phyloP scores from a whole-genome alignment of 2,329 filamentous ascomycete species.

The Cercospora sp. region DNA sequence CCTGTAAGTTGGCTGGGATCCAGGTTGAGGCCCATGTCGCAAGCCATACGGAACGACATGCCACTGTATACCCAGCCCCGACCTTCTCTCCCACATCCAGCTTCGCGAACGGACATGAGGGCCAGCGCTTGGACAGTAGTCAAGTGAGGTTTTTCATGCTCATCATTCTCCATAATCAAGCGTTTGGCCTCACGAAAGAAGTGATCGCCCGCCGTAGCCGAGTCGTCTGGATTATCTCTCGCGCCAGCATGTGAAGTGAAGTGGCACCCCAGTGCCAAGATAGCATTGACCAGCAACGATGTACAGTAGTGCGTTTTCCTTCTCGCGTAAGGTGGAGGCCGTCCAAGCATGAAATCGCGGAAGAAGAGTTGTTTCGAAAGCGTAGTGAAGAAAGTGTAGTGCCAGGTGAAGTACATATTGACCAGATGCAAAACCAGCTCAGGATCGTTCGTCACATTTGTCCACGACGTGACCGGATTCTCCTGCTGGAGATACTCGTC shows the following conservation, averaged over 20 bases:
- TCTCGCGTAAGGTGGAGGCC: slow-evolving; percentile 51
- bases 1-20: slow-evolving; percentile 67
- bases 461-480: slow-evolving; percentile 82
- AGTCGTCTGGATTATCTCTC: slow-evolving; percentile 69
- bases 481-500: slow-evolving; percentile 56
- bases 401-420: slow-evolving; percentile 98
- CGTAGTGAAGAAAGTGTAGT: slow-evolving; percentile 94
- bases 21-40: slow-evolving; percentile 87
- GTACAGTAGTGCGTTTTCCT: slow-evolving; percentile 77
- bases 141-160: slow-evolving; percentile 84
- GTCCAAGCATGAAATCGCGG: slow-evolving; percentile 76
- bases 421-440: slow-evolving; percentile 81
- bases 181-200: slow-evolving; percentile 94
- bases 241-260: slow-evolving; percentile 78
- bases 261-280: slow-evolving; percentile 89
- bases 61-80: slow-evolving; percentile 98
- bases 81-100: slow-evolving; percentile 87
- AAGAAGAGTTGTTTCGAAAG: slow-evolving; percentile 85
- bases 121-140: slow-evolving; percentile 92
- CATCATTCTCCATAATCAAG: slow-evolving; percentile 84
- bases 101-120: slow-evolving; percentile 94
- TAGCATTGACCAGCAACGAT: slow-evolving; percentile 85
- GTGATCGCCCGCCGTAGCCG: slow-evolving; percentile 86
- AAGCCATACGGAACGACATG: slow-evolving; percentile 97
- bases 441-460: slow-evolving; percentile 75